Percentiles rank a stretch among this genome's conserved stretches.
Conservation (phyloP, 495 filamentous ascomycete species). For the Podospora sp. region DNA sequence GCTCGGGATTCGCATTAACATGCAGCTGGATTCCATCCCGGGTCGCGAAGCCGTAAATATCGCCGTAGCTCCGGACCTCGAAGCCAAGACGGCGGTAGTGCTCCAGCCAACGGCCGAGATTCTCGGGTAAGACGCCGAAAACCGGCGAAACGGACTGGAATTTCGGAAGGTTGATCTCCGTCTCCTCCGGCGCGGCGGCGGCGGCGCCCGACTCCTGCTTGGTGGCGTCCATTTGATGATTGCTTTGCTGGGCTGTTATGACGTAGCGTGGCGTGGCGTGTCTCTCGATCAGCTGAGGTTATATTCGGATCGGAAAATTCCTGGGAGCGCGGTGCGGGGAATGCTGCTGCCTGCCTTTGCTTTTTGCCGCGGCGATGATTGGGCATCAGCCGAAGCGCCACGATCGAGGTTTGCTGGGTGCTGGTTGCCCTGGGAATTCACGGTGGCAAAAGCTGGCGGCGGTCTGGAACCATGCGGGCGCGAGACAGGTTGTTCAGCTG, state of each 20-base stretch:
- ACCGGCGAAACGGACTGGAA: slow-evolving; percentile 27
- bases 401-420: background rate
- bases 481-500: no score
- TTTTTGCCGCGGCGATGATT: background rate
- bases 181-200: background rate
- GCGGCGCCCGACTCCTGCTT: background rate
- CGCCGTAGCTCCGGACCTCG: slow-evolving; percentile 6
- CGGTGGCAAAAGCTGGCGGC: no score
- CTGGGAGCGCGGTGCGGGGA: background rate
- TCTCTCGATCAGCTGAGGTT: background rate
- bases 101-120: slow-evolving; percentile 14
- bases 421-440: background rate
- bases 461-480: no score
- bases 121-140: slow-evolving; percentile 31
- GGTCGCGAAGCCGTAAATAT: slow-evolving; percentile 8
- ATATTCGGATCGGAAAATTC: background rate
- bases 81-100: slow-evolving; percentile 14
- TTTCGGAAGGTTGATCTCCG: slow-evolving; percentile 13
- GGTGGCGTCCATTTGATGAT: no score
- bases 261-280: background rate
- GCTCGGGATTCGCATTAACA: slow-evolving; percentile 2
- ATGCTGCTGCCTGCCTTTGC: background rate
- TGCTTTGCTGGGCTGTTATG: background rate
- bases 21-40: slow-evolving; percentile 12
- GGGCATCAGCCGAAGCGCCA: background rate